phyloP scores from a whole-genome alignment of 2,329 filamentous ascomycete species.

The Cladophialophora bantiana region DNA sequence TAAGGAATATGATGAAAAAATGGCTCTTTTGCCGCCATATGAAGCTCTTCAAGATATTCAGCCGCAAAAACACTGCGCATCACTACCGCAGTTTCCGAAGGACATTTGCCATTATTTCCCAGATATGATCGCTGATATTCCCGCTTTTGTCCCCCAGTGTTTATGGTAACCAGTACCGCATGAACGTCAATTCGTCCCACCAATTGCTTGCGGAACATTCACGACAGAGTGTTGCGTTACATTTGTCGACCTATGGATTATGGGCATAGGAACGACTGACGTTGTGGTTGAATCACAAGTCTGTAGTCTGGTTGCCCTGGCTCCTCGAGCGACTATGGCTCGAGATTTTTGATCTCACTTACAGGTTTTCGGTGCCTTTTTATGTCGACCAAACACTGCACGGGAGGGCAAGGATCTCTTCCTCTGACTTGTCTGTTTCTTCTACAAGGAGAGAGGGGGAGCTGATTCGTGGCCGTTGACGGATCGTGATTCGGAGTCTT shows the following conservation, averaged over 20 bases:
- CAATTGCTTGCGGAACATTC: neutral
- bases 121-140: neutral
- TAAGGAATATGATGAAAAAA: neutral
- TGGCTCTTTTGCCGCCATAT: neutral
- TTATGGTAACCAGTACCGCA: neutral
- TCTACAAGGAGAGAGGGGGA: neutral
- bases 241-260: neutral
- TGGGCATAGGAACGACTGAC: neutral
- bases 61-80: neutral
- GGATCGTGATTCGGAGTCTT: neutral
- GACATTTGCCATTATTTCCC: neutral
- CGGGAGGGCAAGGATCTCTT: neutral
- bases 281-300: neutral
- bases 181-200: neutral
- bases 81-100: neutral
- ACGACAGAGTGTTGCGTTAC: neutral
- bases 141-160: neutral
- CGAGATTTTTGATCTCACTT: neutral
- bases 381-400: neutral
- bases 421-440: neutral
- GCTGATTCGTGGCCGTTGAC: neutral
- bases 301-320: neutral
- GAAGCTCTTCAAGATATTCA: neutral
- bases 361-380: neutral
- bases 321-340: neutral